Percentiles rank a stretch among this genome's conserved stretches.
phyloP scores from a whole-genome alignment of 1,139 yeast species.

The Groenewaldozyma sp. region DNA sequence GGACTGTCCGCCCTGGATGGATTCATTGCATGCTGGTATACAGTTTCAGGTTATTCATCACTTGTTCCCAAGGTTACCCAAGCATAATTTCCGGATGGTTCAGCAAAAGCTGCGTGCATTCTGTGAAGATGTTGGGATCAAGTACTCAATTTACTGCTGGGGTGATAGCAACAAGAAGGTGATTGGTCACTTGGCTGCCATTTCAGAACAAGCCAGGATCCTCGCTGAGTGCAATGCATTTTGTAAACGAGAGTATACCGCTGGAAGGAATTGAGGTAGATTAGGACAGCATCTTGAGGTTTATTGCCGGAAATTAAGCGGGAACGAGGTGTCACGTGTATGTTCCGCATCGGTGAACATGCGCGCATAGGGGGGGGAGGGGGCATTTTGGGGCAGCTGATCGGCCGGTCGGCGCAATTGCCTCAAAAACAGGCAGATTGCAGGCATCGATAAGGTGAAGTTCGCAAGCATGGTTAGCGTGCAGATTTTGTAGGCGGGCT shows the following conservation, averaged over 20 bases:
- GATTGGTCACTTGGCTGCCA: slow-evolving; percentile 57
- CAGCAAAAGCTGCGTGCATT: slow-evolving; percentile 67
- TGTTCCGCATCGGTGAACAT: too few species aligned
- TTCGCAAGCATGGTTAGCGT: too few species aligned
- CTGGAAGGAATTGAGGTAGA: too few species aligned
- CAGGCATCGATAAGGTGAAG: too few species aligned
- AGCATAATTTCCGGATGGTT: slow-evolving; percentile 71
- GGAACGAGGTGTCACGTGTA: too few species aligned
- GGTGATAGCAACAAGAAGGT: slow-evolving; percentile 67
- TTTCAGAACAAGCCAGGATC: slow-evolving; percentile 70
- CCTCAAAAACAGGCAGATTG: too few species aligned
- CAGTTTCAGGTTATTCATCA: slow-evolving; percentile 92
- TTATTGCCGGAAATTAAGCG: too few species aligned
- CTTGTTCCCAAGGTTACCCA: slow-evolving; percentile 78
- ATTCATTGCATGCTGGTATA: slow-evolving; percentile 82
- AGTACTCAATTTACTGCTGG: slow-evolving; percentile 79
- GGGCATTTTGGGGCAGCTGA: too few species aligned
- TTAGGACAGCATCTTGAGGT: too few species aligned
- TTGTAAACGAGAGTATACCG: slow-evolving; percentile 16
- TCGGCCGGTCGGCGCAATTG: too few species aligned
- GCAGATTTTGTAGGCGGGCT: too few species aligned
- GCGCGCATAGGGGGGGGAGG: too few species aligned
- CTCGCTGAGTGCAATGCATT: slow-evolving; percentile 55
- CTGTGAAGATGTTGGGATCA: slow-evolving; percentile 66
- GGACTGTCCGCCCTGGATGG: slow-evolving; percentile 89